These are phyloP conservation scores for Agaricus sinodeliciosus DNA, from an alignment of 768 basidiomycete genomes.

Conservation along the genomic window DNA sequence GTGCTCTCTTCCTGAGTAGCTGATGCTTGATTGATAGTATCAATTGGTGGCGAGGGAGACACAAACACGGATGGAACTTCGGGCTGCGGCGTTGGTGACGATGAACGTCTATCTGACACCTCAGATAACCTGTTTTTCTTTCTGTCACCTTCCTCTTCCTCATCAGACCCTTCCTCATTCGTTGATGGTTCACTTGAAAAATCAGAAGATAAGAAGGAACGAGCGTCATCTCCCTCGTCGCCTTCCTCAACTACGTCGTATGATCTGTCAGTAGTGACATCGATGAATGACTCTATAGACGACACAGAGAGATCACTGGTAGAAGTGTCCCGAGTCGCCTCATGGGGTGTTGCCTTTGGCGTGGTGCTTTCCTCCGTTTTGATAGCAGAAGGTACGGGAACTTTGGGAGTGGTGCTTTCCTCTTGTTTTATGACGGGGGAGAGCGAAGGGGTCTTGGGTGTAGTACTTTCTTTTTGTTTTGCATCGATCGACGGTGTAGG, in stretches of 20 bases:
- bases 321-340: slow-evolving; percentile 7
- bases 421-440: neutral
- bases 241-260: slow-evolving; percentile 18
- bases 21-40: slow-evolving; percentile 20
- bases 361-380: slow-evolving; percentile 1
- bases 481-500: neutral
- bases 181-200: slow-evolving; percentile 27
- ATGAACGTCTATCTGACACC: slow-evolving; percentile 40
- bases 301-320: slow-evolving; percentile 14
- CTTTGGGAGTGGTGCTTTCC: slow-evolving; percentile 3
- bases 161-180: slow-evolving; percentile 19
- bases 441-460: neutral
- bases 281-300: slow-evolving; percentile 19
- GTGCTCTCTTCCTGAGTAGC: slow-evolving; percentile 39
- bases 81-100: slow-evolving; percentile 54
- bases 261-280: slow-evolving; percentile 13
- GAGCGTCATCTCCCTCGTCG: slow-evolving; percentile 23
- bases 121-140: slow-evolving; percentile 20
- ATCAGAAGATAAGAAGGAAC: slow-evolving; percentile 27
- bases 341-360: neutral
- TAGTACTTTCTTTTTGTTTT: neutral
- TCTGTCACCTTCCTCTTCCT: slow-evolving; percentile 14
- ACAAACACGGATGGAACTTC: slow-evolving; percentile 37
- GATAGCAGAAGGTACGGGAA: neutral
- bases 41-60: slow-evolving; percentile 28